Base-by-base conservation (phyloP, 78 protist species). In the Dictyostelium intermedium region DNA sequence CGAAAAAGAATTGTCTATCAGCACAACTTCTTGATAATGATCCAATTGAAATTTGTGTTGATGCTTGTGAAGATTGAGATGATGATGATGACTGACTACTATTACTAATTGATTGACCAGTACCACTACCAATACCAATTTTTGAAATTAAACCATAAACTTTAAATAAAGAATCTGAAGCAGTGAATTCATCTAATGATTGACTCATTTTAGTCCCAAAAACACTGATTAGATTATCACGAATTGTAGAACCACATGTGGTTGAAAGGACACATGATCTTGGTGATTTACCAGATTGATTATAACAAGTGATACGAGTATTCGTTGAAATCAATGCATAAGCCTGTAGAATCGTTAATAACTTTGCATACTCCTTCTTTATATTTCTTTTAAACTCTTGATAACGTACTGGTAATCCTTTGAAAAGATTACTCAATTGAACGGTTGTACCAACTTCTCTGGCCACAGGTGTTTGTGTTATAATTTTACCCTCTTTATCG, bases 371-470 rank as follows among this genome's bases (percentile, higher is more conserved):
- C 61, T 98, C 99, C 5, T 82, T 47, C 84, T 97, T 97, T 25
- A 56, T 27, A 37, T 87, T 92, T 9, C 35, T 27, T 34, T 69
- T 34, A 25, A 97, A 56, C 77, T 98, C 99, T 41, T 74, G 91
- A 45, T 45, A 63, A 16, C 99, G 92, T 1, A 97, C 99, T 0
- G 99, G 99, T 16, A 98, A 74, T 69, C n/a, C 1, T 18, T 20
- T 10, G 73, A 98, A 98, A 13, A 97, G 61, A 1, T 34, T 34
- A 20, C 9, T 4, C 16, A 97, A 43, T 1, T 85, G 79, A 23
- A 98, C 95, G 2, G 98, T 97, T 9, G 99, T 98, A 16, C 99
- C 99, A 14, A 45, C 92, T 35, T 79, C 93, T n/a, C 95, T 32
- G 8, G 96, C 85, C 0, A 66, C 78, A 0, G 85, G 56, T 2